phyloP scores from a whole-genome alignment of 208 protist species.

The Trichomonas tenax region DNA sequence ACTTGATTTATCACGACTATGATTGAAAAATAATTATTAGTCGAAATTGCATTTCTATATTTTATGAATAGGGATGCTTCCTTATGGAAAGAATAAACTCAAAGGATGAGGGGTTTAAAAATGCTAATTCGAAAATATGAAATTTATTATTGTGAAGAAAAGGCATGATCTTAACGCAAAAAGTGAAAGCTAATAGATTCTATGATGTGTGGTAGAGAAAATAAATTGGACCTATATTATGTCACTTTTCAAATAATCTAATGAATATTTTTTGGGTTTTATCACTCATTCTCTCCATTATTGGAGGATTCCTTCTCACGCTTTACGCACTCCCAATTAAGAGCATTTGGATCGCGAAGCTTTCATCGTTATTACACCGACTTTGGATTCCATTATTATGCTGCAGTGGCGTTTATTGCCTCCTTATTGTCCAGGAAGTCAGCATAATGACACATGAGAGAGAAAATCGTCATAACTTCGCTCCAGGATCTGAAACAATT shows the following conservation, averaged over 20 bases:
- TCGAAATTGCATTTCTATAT: too few species aligned
- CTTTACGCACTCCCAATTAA: not conserved
- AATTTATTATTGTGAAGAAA: too few species aligned
- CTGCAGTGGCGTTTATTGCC: not conserved
- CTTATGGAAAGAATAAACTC: too few species aligned
- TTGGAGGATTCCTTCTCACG: not conserved
- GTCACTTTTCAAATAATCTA: not conserved
- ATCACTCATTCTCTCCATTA: not conserved
- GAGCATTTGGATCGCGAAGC: not conserved
- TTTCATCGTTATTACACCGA: not conserved
- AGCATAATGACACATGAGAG: not conserved
- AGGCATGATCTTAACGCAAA: too few species aligned
- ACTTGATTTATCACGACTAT: too few species aligned
- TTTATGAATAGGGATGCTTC: too few species aligned
- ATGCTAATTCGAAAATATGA: too few species aligned
- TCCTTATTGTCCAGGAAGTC: not conserved
- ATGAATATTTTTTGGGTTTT: constrained; percentile 10
- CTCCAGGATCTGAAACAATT: not conserved
- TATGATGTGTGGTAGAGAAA: too few species aligned
- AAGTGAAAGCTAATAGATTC: too few species aligned
- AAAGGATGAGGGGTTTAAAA: too few species aligned
- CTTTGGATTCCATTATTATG: not conserved
- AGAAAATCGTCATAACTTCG: not conserved
- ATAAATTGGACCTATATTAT: not conserved
- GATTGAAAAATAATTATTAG: too few species aligned